phyloP scores from a whole-genome alignment of 352 stramenopile species.

The Phytophthora aleatoria region DNA sequence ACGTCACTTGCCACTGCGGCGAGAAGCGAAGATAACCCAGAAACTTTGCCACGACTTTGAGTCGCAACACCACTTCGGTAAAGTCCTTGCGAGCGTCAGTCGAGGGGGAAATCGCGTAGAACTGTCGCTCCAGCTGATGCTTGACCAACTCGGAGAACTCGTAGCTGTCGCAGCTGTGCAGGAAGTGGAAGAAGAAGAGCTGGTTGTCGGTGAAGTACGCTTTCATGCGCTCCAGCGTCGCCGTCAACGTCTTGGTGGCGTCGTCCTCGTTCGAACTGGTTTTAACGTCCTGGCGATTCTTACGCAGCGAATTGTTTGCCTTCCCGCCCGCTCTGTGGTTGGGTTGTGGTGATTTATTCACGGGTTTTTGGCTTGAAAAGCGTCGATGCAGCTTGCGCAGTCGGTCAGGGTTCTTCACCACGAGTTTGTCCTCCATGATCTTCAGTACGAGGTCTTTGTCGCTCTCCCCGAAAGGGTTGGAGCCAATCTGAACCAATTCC shows the following conservation, averaged over 20 bases:
- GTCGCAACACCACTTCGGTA: conserved; percentile 57
- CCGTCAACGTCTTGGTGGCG: conserved; percentile 26
- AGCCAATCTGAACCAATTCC: conserved; percentile 68
- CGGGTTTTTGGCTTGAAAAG: conserved; percentile 60
- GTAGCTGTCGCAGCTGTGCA: conserved; percentile 67
- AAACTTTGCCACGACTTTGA: conserved; percentile 75
- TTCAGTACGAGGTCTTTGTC: conserved; percentile 75
- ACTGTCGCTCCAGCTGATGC: conserved; percentile 56
- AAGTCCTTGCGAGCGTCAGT: conserved; percentile 60
- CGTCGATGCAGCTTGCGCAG: conserved; percentile 73
- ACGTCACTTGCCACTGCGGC: conserved; percentile 60
- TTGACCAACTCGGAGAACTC: conserved; percentile 67
- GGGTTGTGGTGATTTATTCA: conserved; percentile 23
- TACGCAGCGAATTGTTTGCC: conserved; percentile 13
- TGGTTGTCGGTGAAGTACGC: conserved; percentile 67
- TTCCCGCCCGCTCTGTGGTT: conserved; percentile 19
- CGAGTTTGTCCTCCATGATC: conserved; percentile 73
- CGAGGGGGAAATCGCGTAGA: conserved; percentile 29
- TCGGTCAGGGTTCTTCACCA: conserved; percentile 67
- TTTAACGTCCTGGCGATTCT: conserved; percentile 12
- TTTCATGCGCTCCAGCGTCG: conserved; percentile 40
- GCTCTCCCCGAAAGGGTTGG: conserved; percentile 71
- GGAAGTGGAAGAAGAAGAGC: conserved; percentile 79
- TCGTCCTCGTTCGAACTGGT: conserved; percentile 12
- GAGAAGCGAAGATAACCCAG: conserved; percentile 69